A percentile compares a stretch with the other conserved stretches of the same genome.
These are phyloP conservation scores for Chiua virens DNA, from an alignment of 768 basidiomycete species.

Conservation along the genomic window DNA sequence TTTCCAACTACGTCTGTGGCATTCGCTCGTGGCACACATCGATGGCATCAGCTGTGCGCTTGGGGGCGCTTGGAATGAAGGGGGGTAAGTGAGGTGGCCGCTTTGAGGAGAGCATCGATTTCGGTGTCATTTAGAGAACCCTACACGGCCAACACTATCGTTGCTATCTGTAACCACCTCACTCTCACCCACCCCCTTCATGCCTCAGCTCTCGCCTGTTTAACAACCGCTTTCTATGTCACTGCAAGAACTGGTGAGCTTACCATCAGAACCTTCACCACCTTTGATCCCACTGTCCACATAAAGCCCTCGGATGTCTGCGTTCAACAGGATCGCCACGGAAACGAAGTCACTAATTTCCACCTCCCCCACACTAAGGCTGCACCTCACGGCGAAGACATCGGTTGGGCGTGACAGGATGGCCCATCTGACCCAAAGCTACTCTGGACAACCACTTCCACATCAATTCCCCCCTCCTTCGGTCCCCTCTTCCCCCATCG, in stretches of 20 bases:
- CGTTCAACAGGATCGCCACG: neutral
- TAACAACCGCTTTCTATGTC: conserved; percentile 39
- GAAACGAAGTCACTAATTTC: conserved; percentile 27
- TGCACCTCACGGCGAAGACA: conserved; percentile 13
- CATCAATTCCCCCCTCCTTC: conserved; percentile 27
- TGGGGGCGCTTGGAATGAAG: no score
- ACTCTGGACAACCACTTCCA: conserved; percentile 13
- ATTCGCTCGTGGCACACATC: conserved; percentile 28
- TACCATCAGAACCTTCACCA: neutral
- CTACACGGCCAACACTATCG: conserved; percentile 10
- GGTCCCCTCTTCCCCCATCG: conserved; percentile 31
- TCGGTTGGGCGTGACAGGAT: conserved; percentile 8
- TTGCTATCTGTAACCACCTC: neutral
- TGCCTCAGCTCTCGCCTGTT: conserved; percentile 38
- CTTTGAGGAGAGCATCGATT: no score
- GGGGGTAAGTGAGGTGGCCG: no score
- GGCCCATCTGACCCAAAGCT: conserved; percentile 6
- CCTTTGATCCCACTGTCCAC: neutral
- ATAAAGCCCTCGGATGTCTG: neutral
- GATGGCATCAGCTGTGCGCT: conserved; percentile 23
- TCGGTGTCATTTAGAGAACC: conserved; percentile 8
- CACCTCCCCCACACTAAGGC: conserved; percentile 10
- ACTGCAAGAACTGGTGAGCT: conserved; percentile 27
- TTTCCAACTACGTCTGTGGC: conserved; percentile 14
- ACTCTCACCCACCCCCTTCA: conserved; percentile 26